Conservation (phyloP, 139 green algal genomes). For the Medakamo hakoo region DNA sequence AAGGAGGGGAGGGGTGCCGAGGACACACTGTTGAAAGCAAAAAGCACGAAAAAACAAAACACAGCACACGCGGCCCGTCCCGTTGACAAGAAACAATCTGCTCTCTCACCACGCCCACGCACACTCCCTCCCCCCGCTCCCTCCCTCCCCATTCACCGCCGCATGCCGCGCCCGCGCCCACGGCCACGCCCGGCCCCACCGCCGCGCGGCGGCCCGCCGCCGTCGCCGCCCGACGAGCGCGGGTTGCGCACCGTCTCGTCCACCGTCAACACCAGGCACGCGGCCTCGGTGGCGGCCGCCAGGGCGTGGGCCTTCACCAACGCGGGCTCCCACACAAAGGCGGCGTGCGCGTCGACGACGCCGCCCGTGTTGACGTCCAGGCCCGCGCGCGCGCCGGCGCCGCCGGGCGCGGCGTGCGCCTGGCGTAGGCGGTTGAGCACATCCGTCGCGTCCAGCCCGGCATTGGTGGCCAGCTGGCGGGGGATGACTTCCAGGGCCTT, state of each 20-base stretch:
- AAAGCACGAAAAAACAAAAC: no score
- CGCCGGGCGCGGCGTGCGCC: constrained; percentile 64
- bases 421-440: constrained; percentile 95
- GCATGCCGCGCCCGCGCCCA: constrained; percentile 31
- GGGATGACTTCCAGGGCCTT: constrained; percentile 88
- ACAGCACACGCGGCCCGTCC: no score
- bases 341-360: constrained; percentile 82
- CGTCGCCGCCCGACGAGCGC: constrained; percentile 29
- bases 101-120: no score
- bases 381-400: constrained; percentile 61
- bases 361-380: constrained; percentile 90
- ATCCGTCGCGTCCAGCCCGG: constrained; percentile 93
- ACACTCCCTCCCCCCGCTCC: neutral
- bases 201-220: constrained; percentile 3
- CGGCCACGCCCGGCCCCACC: constrained; percentile 19
- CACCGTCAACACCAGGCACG: constrained; percentile 88
- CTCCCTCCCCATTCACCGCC: constrained; percentile 16
- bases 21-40: neutral
- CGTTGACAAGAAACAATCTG: no score
- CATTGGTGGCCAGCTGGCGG: constrained; percentile 92
- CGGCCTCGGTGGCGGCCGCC: constrained; percentile 76
- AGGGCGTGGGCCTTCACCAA: constrained; percentile 93
- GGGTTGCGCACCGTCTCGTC: constrained; percentile 96
- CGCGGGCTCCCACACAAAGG: constrained; percentile 92
- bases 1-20: no score